Base-by-base conservation (phyloP, 2,329 filamentous ascomycete species). In the Nemania bipapillata region DNA sequence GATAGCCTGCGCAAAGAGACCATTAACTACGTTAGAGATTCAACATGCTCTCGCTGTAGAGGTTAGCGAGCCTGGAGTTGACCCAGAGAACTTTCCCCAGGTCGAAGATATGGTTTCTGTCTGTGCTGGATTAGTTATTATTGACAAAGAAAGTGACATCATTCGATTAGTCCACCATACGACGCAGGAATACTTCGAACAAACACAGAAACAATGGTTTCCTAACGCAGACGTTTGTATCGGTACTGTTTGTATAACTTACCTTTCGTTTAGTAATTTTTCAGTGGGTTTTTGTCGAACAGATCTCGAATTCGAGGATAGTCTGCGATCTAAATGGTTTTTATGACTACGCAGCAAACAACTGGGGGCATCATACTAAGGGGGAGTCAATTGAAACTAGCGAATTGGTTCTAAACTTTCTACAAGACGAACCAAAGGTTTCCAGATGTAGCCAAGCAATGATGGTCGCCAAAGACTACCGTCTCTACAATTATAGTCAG, bases 151-250 rank as follows among this genome's bases (percentile, higher is more conserved):
- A 42, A 84, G 77, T 57, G 55, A 74, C n/a, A 74, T 80, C 40
- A 74, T 85, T n/a, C 78, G 81, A 2, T 69, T 85, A 0, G 81
- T 84, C 4, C 83, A 86, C 67, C 82, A 83, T 64, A 85, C 83
- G 0, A 77, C 82, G 1, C 80, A 84, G 54, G 79, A 85, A 49
- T 86, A 83, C 69, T 79, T 86, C 49, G 74, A 80, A 32, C 60
- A 67, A 28, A 80, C 70, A 0, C 65, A 65, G 22, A 42, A 15
- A 0, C n/a, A 59, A 3, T 82, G 79, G 76, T 79, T 84, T 61
- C 76, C 75, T 0, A 35, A 75, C 45, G 77, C 76, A 28, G 37
- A 61, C 17, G 17, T 24, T 57, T 61, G 12, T 37, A 66, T 70
- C 22, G 28, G 26, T 22, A 32, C 3, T 9, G 42, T 15, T 4